Base-by-base conservation (phyloP, 371 early-diverging fungal species). In the Saksenaea vasiformis region DNA sequence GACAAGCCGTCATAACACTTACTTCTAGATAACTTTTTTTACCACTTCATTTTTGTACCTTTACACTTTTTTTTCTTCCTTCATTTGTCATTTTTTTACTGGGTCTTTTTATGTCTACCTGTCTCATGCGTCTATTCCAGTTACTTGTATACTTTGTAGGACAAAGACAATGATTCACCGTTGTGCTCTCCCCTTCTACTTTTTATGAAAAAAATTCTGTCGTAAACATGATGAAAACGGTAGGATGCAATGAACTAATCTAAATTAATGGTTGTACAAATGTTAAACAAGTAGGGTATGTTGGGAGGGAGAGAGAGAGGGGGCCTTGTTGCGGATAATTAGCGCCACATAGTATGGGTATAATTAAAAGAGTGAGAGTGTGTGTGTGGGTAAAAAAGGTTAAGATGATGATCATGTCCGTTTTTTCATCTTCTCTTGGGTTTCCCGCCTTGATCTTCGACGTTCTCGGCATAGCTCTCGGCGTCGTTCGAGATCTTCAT, bases 401-500 rank as follows among this genome's bases (percentile, higher is more conserved):
- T 4, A 31, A 41, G 0, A 41, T 41, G 5, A 41, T 41, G 43
- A 31, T 22, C 11, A 5, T n/a, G 17, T 47, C 47, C 10, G 24
- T 47, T 17, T 47, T 10, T 47, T 10, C 19, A 5, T 47, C 22
- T 22, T 47, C 10, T 47, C 47, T n/a, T n/a, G 47, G 10, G 22
- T 22, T 47, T 47, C 47, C 13, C 65, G 67, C 9, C 74, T 64
- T 54, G 64, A 61, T 58, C 64, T 64, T 36, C 72, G 64, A 11
- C 69, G 65, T 15, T 72, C 72, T 31, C 80, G 68, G 65, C 83
- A 83, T 24, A 72, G 55, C 37, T 83, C 82, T 27, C 83, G 77
- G 17, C 78, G 71, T 24, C 78, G 67, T 56, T 83, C 82, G 51
- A 85, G 69, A 36, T 85, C 85, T 61, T 80, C 78, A 56, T 79